phyloP scores from a whole-genome alignment of 139 green algal genomes.

The Medakamo hakoo region DNA sequence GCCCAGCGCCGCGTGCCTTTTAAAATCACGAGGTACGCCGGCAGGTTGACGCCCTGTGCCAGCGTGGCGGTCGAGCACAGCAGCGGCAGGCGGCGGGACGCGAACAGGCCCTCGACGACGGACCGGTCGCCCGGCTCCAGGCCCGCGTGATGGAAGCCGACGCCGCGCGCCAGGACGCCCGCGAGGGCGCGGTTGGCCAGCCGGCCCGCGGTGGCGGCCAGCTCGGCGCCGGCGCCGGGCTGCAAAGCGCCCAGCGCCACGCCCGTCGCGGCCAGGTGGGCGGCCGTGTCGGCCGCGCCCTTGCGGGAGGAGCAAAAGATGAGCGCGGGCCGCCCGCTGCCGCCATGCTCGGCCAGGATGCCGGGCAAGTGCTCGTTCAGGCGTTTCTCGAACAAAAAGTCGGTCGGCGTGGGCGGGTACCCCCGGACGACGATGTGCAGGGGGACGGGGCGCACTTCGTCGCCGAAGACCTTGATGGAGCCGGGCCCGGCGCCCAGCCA shows the following conservation, averaged over 20 bases:
- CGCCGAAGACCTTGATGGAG: conserved; percentile 48
- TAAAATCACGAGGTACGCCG: conserved; percentile 80
- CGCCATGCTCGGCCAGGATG: conserved; percentile 56
- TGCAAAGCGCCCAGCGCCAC: conserved; percentile 18
- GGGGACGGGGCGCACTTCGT: conserved; percentile 73
- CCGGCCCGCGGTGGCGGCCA: conserved; percentile 11
- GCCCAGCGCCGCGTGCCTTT: conserved; percentile 56
- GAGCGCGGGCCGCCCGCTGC: conserved; percentile 53
- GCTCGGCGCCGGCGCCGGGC: conserved; percentile 17
- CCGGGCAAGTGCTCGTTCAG: conserved; percentile 53
- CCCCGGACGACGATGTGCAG: conserved; percentile 61
- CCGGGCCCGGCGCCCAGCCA: conserved; percentile 41
- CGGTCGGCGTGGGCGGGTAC: conserved; percentile 46
- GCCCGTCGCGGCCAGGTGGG: conserved; percentile 20
- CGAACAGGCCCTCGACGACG: conserved; percentile 66
- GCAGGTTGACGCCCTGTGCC: conserved; percentile 84
- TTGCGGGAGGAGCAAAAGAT: conserved; percentile 88
- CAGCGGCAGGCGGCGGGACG: conserved; percentile 34
- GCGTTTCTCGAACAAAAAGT: conserved; percentile 61
- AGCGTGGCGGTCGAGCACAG: conserved; percentile 80
- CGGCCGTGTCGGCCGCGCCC: conserved; percentile 51
- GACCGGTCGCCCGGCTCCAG: conserved; percentile 48
- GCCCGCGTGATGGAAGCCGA: conserved; percentile 70
- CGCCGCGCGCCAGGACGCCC: conserved; percentile 21
- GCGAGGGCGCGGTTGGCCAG: conserved; percentile 27